A percentile compares a stretch with the other conserved stretches of the same genome.
phyloP scores from a whole-genome alignment of 345 rosid species.

The Sapria himalayana region DNA sequence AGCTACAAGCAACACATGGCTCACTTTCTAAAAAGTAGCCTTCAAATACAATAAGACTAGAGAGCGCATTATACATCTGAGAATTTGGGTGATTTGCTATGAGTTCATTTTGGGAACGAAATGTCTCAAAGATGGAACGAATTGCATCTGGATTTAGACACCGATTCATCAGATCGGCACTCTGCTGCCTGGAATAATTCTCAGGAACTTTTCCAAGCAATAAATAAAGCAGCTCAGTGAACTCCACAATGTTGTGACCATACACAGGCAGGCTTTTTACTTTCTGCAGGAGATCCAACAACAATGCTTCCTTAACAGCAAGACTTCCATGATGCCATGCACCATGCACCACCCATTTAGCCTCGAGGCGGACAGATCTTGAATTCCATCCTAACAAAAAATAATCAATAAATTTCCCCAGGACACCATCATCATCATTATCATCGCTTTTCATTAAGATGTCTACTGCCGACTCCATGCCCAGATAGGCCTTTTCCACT shows the following conservation, averaged over 20 bases:
- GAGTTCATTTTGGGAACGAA: slow-evolving; percentile 87
- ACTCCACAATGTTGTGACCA: slow-evolving; percentile 92
- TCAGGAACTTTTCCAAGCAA: slow-evolving; percentile 68
- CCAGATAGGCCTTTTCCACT: slow-evolving; percentile 61
- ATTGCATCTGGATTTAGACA: slow-evolving; percentile 65
- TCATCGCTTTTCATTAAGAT: too few species aligned
- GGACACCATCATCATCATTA: slow-evolving; percentile 45
- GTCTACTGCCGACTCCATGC: slow-evolving; percentile 70
- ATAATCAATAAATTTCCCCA: slow-evolving; percentile 76
- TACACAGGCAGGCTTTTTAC: slow-evolving; percentile 56
- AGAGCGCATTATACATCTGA: slow-evolving; percentile 74
- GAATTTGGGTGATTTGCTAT: slow-evolving; percentile 99
- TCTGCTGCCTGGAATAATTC: slow-evolving; percentile 47
- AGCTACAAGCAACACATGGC: slow-evolving; percentile 97
- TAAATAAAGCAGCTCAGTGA: slow-evolving; percentile 70
- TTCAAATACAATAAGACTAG: slow-evolving; percentile 89
- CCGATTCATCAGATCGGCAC: slow-evolving; percentile 44
- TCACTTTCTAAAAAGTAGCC: slow-evolving; percentile 99
- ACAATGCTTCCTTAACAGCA: slow-evolving; percentile 54
- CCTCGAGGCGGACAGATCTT: slow-evolving; percentile 81
- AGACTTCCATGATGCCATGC: slow-evolving; percentile 89
- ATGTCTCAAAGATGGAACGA: slow-evolving; percentile 67
- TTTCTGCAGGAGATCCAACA: slow-evolving; percentile 48
- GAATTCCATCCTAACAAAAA: slow-evolving; percentile 95
- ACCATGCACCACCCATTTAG: slow-evolving; percentile 74